Evolutionary conservation across 208 protist genomes (phyloP).

Genomic region (Leishmania tarentolae): DNA sequence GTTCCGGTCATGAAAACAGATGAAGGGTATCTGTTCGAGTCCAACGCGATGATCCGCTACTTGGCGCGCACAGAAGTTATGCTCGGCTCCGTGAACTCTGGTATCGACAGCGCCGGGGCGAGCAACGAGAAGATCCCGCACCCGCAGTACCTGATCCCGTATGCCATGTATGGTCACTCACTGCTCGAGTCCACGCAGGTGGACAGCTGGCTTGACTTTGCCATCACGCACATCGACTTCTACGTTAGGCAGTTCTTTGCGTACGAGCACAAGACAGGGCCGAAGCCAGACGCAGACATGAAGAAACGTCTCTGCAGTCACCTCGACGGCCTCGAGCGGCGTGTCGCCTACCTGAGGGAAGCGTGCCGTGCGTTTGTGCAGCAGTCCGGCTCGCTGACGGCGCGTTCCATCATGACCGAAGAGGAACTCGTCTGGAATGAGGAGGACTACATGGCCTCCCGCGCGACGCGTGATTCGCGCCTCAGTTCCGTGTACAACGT

Average conservation of each 20-base stretch:
- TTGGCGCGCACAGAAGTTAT: conserved; percentile 61
- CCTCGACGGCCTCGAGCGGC: conserved; percentile 51
- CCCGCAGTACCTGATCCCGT: conserved; percentile 60
- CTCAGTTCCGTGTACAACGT: conserved; percentile 53
- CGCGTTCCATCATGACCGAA: conserved; percentile 27
- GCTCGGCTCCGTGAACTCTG: conserved; percentile 29
- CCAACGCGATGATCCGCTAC: conserved; percentile 78
- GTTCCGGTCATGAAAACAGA: conserved; percentile 71
- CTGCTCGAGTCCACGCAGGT: conserved; percentile 62
- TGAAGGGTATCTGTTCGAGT: conserved; percentile 84
- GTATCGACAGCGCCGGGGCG: conserved; percentile 12
- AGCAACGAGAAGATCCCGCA: conserved; percentile 44
- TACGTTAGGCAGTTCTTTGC: conserved; percentile 24
- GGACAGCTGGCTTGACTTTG: conserved; percentile 85
- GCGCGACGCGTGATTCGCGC: conserved; percentile 31
- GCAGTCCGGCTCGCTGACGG: conserved; percentile 33
- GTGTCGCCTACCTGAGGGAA: conserved; percentile 40
- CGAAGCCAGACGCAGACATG: conserved; percentile 13
- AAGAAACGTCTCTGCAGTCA: conserved; percentile 33
- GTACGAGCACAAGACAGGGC: conserved; percentile 19
- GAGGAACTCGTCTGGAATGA: conserved; percentile 28
- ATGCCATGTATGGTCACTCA: conserved; percentile 74
- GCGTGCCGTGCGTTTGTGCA: conserved; percentile 30
- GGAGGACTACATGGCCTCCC: conserved; percentile 28
- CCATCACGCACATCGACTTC: conserved; percentile 48